Conservation (phyloP, 345 rosid genomes). For the Populus pruinosa region DNA sequence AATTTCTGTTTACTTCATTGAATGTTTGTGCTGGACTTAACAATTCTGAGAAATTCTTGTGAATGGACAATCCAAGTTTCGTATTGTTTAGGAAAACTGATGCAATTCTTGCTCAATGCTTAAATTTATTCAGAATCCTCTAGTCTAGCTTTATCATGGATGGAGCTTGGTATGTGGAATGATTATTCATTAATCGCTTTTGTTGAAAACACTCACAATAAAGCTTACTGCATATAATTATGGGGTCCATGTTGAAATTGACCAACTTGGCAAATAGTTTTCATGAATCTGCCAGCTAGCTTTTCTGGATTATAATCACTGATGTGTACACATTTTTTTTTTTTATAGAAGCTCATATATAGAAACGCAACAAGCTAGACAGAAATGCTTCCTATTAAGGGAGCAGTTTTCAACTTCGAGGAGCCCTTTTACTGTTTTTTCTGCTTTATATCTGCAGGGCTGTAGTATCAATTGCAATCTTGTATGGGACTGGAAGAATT, state of each 20-base stretch:
- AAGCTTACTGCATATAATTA: neutral
- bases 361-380: neutral
- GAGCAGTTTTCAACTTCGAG: neutral
- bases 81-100: neutral
- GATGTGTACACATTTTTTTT: neutral
- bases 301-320: neutral
- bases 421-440: neutral
- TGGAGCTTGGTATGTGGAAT: neutral
- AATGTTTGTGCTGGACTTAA: neutral
- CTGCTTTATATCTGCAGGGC: neutral
- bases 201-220: neutral
- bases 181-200: neutral
- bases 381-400: neutral
- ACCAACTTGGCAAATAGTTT: neutral
- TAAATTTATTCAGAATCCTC: neutral
- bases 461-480: neutral
- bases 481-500: neutral
- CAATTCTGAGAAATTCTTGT: neutral
- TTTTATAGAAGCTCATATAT: neutral
- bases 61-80: neutral
- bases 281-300: neutral
- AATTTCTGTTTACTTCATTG: neutral
- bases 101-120: neutral
- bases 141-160: neutral
- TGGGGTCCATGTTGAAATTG: neutral